Percentiles rank a stretch among this genome's conserved stretches.
phyloP scores from a whole-genome alignment of 2,329 filamentous ascomycete genomes.

The Elsinoe ampelina region DNA sequence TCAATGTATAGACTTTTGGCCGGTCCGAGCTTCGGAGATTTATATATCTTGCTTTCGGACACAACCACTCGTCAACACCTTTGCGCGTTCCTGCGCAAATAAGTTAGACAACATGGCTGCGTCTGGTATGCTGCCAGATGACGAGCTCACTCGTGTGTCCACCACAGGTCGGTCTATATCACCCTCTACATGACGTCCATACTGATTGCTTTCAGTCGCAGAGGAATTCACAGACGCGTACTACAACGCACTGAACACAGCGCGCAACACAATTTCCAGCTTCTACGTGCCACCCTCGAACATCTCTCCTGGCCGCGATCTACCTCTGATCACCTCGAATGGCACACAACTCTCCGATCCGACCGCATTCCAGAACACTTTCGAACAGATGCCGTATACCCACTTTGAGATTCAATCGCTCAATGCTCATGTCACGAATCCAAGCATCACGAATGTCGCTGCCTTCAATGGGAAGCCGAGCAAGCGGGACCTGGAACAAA shows the following conservation, averaged over 20 bases:
- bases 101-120: neutral
- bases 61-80: neutral
- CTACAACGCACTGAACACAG: slow-evolving; percentile 62
- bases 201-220: slow-evolving; percentile 41
- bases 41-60: neutral
- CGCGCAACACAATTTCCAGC: slow-evolving; percentile 47
- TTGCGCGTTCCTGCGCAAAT: neutral
- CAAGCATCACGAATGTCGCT: slow-evolving; percentile 45
- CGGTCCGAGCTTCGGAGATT: slow-evolving; percentile 11
- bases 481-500: slow-evolving; percentile 39
- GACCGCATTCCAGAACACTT: slow-evolving; percentile 57
- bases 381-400: slow-evolving; percentile 55
- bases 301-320: slow-evolving; percentile 42
- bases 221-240: slow-evolving; percentile 63
- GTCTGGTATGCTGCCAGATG: slow-evolving; percentile 8
- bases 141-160: slow-evolving; percentile 16
- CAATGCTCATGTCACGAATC: slow-evolving; percentile 71
- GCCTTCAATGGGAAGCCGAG: slow-evolving; percentile 20
- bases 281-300: slow-evolving; percentile 60
- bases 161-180: slow-evolving; percentile 12
- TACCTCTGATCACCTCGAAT: slow-evolving; percentile 69
- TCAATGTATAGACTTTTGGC: neutral
- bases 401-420: slow-evolving; percentile 66
- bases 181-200: neutral
- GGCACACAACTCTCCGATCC: slow-evolving; percentile 57